phyloP scores from a whole-genome alignment of 345 rosid genomes.

The Brassica cretica region DNA sequence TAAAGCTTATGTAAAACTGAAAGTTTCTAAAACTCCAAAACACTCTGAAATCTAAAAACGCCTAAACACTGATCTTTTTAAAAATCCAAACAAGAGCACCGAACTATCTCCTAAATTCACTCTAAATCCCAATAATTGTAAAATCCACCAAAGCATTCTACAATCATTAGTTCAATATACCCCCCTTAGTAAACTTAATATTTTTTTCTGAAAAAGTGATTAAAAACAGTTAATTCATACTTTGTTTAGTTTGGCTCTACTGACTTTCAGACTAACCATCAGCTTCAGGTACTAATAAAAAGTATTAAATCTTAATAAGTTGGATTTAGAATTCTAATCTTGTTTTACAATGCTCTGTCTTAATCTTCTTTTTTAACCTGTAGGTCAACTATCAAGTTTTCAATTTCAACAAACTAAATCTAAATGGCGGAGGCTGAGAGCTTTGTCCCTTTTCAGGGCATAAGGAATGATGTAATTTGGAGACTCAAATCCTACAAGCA shows the following conservation, averaged over 20 bases:
- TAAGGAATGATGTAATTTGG: slow-evolving; percentile 72
- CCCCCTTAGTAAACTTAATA: not conserved
- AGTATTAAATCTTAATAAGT: not conserved
- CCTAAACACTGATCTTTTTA: too few relatives aligned
- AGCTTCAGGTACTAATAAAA: not conserved
- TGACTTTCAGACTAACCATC: not conserved
- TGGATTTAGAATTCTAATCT: not conserved
- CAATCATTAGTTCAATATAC: not conserved
- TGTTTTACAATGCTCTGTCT: not conserved
- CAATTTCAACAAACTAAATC: not conserved
- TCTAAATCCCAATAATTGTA: not conserved
- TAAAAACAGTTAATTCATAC: not conserved
- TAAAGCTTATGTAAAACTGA: too few relatives aligned
- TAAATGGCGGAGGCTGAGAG: slow-evolving; percentile 73
- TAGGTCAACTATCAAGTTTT: slow-evolving; percentile 6
- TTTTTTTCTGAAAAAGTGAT: not conserved
- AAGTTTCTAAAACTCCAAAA: not conserved
- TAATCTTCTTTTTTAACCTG: not conserved
- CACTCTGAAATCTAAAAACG: too few relatives aligned
- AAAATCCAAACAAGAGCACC: too few relatives aligned
- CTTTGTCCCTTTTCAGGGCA: slow-evolving; percentile 82
- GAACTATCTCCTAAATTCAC: too few relatives aligned
- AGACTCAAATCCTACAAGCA: slow-evolving; percentile 84
- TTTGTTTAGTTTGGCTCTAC: not conserved
- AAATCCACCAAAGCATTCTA: not conserved